Conservation (phyloP, 2,329 filamentous ascomycete genomes). For the Fusarium avenaceum region DNA sequence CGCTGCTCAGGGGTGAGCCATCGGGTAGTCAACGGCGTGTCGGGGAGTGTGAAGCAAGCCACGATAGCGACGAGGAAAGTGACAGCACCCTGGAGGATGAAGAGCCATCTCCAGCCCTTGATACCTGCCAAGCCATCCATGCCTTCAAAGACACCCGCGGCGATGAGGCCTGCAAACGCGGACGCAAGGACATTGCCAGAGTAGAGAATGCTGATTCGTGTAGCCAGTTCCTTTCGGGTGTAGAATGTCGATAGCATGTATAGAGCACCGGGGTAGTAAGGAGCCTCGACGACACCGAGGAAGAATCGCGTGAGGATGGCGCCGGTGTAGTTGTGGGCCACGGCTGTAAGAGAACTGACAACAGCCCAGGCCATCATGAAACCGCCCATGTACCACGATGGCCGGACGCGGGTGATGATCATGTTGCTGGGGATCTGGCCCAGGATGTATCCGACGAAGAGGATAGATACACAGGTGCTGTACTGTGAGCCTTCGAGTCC, state of each 20-base stretch:
- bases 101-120: slow-evolving; percentile 53
- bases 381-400: slow-evolving; percentile 59
- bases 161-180: slow-evolving; percentile 61
- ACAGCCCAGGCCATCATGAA: slow-evolving; percentile 58
- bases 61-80: slow-evolving; percentile 50
- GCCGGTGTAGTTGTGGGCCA: slow-evolving; percentile 57
- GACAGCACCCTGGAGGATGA: slow-evolving; percentile 49
- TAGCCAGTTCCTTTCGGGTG: slow-evolving; percentile 63
- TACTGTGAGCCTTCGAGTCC: slow-evolving; percentile 57
- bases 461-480: slow-evolving; percentile 54
- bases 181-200: slow-evolving; percentile 55
- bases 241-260: slow-evolving; percentile 67
- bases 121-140: slow-evolving; percentile 48
- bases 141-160: slow-evolving; percentile 57
- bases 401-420: slow-evolving; percentile 58
- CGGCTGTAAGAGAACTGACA: slow-evolving; percentile 57
- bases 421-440: slow-evolving; percentile 58
- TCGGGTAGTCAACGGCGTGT: slow-evolving; percentile 56
- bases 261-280: slow-evolving; percentile 55
- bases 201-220: slow-evolving; percentile 61
- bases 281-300: slow-evolving; percentile 58
- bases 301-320: slow-evolving; percentile 60
- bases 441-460: slow-evolving; percentile 55
- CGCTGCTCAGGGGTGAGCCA: slow-evolving; percentile 57
- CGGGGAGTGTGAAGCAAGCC: slow-evolving; percentile 54